Evolutionary conservation across 2,329 filamentous ascomycete genomes (phyloP), one percentile per base, ranked within the genome.

Genomic region (Pseudonectria buxi): DNA sequence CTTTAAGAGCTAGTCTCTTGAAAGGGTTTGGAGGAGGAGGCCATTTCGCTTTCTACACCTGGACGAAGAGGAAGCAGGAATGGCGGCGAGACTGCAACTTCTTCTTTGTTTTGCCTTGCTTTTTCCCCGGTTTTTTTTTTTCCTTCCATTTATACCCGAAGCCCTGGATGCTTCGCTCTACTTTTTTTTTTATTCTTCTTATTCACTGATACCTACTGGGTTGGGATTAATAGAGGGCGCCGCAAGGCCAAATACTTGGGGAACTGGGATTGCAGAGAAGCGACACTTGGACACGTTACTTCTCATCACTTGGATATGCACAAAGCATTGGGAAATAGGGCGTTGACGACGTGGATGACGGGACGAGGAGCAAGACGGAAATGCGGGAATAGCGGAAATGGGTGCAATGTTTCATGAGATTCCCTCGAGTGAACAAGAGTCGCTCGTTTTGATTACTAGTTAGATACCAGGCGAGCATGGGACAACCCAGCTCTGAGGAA

Each of bases 1-100:
- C 44, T 54, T 56, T 43, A 58, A 42, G 41, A 58, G 62, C 63
- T 50, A 62, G 62, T 51, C 59, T 64, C 57, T 55, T 47, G 52
- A 49, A n/a, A n/a, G n/a, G n/a, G n/a, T n/a, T n/a, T n/a, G n/a
- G n/a, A n/a, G n/a, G n/a, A n/a, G n/a, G n/a, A n/a, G n/a, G n/a
- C n/a, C n/a, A n/a, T n/a, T n/a, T n/a, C n/a, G n/a, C n/a, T n/a
- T n/a, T n/a, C n/a, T n/a, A n/a, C n/a, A n/a, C n/a, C n/a, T n/a
- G n/a, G n/a, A n/a, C n/a, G n/a, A n/a, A n/a, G 54, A 50, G 51
- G 55, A 52, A 51, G 40, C 41, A 45, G 44, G 40, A 39, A 44
- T 30, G 30, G 24, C 27, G 35, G 32, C 28, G 26, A 39, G 26
- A 14, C 26, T 39, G 26, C 24, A 38, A 33, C 26, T 27, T 33